A percentile compares a stretch with the other conserved stretches of the same genome.
phyloP scores from a whole-genome alignment of 768 basidiomycete genomes.

The Hygrophorus russula region DNA sequence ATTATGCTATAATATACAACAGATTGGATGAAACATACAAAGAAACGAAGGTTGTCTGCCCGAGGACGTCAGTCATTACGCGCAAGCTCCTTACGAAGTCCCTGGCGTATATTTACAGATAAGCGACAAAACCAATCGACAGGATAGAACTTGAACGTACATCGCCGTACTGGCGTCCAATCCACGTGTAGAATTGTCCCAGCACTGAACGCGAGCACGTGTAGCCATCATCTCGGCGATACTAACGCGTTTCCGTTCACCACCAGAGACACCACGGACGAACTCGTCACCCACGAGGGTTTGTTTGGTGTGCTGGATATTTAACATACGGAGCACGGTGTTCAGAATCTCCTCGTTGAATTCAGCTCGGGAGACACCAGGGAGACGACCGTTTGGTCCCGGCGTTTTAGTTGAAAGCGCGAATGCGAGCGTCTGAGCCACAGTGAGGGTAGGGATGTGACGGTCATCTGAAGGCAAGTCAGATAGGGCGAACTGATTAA shows the following conservation, averaged over 20 bases:
- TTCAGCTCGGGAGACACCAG: conserved; percentile 48
- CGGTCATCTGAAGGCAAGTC: conserved; percentile 45
- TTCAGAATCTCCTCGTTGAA: conserved; percentile 48
- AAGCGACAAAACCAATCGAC: no score
- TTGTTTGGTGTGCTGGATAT: conserved; percentile 66
- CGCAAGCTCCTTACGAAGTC: conserved; percentile 76
- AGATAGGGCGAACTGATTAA: conserved; percentile 2
- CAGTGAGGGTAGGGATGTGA: conserved; percentile 75
- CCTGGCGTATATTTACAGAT: no score
- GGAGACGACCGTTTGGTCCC: conserved; percentile 62
- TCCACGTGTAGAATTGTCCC: conserved; percentile 79
- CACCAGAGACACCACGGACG: conserved; percentile 72
- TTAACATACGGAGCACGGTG: conserved; percentile 65
- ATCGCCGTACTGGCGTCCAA: conserved; percentile 82
- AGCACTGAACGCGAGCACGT: conserved; percentile 68
- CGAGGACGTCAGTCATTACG: conserved; percentile 74
- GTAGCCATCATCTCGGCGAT: conserved; percentile 86
- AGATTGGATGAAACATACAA: conserved; percentile 29
- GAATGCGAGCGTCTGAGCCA: conserved; percentile 65
- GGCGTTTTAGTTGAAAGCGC: conserved; percentile 62
- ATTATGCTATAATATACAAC: not conserved
- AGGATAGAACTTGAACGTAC: not conserved
- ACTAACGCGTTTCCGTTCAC: conserved; percentile 69
- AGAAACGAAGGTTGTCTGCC: conserved; percentile 71
- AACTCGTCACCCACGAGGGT: conserved; percentile 85